Evolutionary conservation across 2,329 filamentous ascomycete species (phyloP).

Genomic region (Corinectria fuckeliana): DNA sequence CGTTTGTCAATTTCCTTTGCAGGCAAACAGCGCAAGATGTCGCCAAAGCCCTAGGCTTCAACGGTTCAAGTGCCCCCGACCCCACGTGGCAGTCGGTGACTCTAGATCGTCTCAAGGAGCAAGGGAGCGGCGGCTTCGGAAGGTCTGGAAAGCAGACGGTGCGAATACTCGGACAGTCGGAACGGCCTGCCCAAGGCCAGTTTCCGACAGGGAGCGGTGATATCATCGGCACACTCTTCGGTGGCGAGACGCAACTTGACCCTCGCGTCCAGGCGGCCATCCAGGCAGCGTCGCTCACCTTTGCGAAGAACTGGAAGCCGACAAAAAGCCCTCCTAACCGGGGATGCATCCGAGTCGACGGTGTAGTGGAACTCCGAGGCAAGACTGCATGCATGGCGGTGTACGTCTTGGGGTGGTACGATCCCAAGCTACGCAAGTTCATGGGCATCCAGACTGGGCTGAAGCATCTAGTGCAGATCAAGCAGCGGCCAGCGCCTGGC

Average conservation of each 20-base stretch:
- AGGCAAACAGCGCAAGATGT: constrained; percentile 53
- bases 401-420: constrained; percentile 60
- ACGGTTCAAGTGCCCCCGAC: constrained; percentile 33
- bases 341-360: constrained; percentile 60
- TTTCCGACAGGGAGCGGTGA: constrained; percentile 36
- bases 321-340: constrained; percentile 52
- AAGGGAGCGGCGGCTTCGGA: constrained; percentile 26
- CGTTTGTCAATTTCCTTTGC: constrained; percentile 56
- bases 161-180: constrained; percentile 32
- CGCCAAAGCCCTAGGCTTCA: constrained; percentile 54
- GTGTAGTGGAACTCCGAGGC: constrained; percentile 60
- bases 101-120: constrained; percentile 39
- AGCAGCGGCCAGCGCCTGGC: constrained; percentile 45
- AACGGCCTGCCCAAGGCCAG: constrained; percentile 33
- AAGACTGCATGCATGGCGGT: constrained; percentile 55
- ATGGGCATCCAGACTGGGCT: constrained; percentile 50
- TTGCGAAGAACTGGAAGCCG: constrained; percentile 55
- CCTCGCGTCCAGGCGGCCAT: constrained; percentile 43
- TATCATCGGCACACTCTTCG: constrained; percentile 36
- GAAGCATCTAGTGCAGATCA: constrained; percentile 51
- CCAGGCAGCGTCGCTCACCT: constrained; percentile 44
- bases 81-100: constrained; percentile 43
- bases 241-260: constrained; percentile 43
- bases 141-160: constrained; percentile 34
- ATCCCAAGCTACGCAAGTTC: constrained; percentile 60